phyloP scores from a whole-genome alignment of 2,329 filamentous ascomycete species.

The Aspergillus aculeatus region DNA sequence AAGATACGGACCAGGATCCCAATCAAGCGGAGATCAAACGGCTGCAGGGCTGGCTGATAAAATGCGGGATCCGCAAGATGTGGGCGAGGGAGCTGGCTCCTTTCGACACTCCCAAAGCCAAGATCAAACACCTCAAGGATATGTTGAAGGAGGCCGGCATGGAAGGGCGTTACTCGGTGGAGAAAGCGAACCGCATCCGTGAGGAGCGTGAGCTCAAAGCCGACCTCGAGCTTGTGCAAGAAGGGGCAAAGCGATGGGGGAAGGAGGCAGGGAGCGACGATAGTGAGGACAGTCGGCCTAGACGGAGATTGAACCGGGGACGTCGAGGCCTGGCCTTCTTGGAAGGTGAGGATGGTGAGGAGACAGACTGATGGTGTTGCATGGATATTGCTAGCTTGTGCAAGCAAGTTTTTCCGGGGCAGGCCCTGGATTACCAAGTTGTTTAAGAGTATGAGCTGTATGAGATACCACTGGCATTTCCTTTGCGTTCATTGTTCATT shows the following conservation, averaged over 20 bases:
- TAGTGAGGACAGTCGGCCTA: slow-evolving; percentile 37
- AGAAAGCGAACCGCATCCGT: slow-evolving; percentile 82
- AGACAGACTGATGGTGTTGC: slow-evolving; percentile 42
- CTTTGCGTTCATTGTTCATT: slow-evolving; percentile 30
- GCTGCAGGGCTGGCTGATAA: slow-evolving; percentile 78
- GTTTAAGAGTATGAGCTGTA: background rate
- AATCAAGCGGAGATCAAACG: slow-evolving; percentile 82
- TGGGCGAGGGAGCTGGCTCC: slow-evolving; percentile 83
- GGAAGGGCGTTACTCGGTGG: slow-evolving; percentile 80
- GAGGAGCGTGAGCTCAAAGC: slow-evolving; percentile 79
- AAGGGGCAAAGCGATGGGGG: slow-evolving; percentile 80
- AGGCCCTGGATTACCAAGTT: background rate
- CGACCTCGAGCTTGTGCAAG: slow-evolving; percentile 79
- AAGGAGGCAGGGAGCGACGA: slow-evolving; percentile 45
- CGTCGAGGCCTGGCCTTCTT: slow-evolving; percentile 57
- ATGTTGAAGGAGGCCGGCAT: slow-evolving; percentile 84
- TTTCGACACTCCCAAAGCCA: slow-evolving; percentile 70
- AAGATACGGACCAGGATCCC: slow-evolving; percentile 54
- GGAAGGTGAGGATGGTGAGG: slow-evolving; percentile 68
- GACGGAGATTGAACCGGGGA: slow-evolving; percentile 44
- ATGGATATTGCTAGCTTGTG: background rate
- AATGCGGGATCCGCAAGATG: slow-evolving; percentile 89
- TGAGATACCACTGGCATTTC: background rate
- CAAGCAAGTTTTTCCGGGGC: background rate
- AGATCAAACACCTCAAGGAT: slow-evolving; percentile 75